Base-by-base conservation (phyloP, 805 yeast species). In the Yamadazyma phyllophila region DNA sequence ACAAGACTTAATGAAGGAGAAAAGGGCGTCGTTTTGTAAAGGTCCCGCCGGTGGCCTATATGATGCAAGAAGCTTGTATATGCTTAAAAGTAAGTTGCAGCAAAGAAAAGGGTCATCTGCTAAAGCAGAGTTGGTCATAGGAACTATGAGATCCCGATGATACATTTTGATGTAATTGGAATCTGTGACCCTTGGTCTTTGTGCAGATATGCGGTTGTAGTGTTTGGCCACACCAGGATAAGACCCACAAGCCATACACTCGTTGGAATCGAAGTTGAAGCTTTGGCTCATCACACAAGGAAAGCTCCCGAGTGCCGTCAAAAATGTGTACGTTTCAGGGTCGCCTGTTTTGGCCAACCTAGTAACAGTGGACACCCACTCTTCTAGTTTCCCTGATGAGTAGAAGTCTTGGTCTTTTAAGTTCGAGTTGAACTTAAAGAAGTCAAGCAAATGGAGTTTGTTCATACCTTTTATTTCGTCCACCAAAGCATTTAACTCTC, bases 61-160 rank as follows among this genome's bases (percentile, higher is more conserved):
- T 36, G 82, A 80, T 3, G 72, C 57, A 46, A 82, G 78, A 1
- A 83, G 56, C 52, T 75, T 74, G 55, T 67, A 73, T 7, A 84
- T 51, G 0, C 80, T 54, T 4, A 84, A 53, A 11, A 78, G 61
- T 8, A 78, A 69, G 41, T 80, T 74, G 14, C 73, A 49, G 9
- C 61, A 53, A n/a, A 69, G 37, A n/a, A 69, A 44, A 6, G 62
- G 60, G 38, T 62, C 57, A n/a, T 39, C 13, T 6, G 26, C 11
- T 9, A 38, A 16, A 4, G 36, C 20, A 4, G 30, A 20, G 12
- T 14, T 24, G 7, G 38, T n/a, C 32, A 32, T 26, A 27, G 41
- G 29, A 24, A 60, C 47, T 5, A 62, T 45, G 9, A 69, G 50
- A 12, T 56, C 55, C 12, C 57, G 53, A 50, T 65, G 67, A 31